Percentiles rank a stretch among this genome's conserved stretches.
phyloP scores from a whole-genome alignment of 1,284 basidiomycete species.

The Grifola frondosa region DNA sequence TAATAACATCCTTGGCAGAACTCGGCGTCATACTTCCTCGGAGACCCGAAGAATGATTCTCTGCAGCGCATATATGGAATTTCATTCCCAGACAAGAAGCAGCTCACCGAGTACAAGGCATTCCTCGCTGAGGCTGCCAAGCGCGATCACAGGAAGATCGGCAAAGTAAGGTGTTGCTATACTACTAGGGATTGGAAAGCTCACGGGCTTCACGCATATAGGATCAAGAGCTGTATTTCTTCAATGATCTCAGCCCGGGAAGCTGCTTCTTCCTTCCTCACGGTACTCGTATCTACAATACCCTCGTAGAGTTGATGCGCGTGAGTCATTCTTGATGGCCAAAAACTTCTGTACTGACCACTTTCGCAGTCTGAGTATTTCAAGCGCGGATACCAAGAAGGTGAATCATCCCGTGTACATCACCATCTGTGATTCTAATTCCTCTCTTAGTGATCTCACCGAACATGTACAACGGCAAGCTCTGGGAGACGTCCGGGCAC shows the following conservation, averaged over 20 bases:
- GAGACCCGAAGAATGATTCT: slow-evolving; percentile 91
- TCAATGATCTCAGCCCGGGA: slow-evolving; percentile 95
- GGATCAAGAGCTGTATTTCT: slow-evolving; percentile 99
- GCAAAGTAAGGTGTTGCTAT: slow-evolving; percentile 55
- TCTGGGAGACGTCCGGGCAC: slow-evolving; percentile 99
- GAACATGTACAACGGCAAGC: slow-evolving; percentile 95
- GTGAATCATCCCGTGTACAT: slow-evolving; percentile 33
- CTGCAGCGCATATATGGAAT: slow-evolving; percentile 98
- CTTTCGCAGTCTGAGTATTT: slow-evolving; percentile 67
- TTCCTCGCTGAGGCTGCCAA: slow-evolving; percentile 97
- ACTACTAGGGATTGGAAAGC: not conserved
- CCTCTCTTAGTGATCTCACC: slow-evolving; percentile 82
- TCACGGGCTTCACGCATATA: slow-evolving; percentile 27
- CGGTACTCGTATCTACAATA: slow-evolving; percentile 96
- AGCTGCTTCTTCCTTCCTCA: slow-evolving; percentile 97
- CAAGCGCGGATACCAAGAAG: slow-evolving; percentile 87
- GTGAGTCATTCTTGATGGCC: slow-evolving; percentile 44
- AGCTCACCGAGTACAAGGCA: slow-evolving; percentile 92
- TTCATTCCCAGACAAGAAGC: slow-evolving; percentile 98
- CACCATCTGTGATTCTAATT: slow-evolving; percentile 1
- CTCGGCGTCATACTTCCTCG: slow-evolving; percentile 98
- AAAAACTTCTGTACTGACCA: slow-evolving; percentile 2
- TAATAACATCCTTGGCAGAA: slow-evolving; percentile 51
- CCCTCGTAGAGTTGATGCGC: slow-evolving; percentile 87
- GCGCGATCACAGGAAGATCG: slow-evolving; percentile 96